Evolutionary conservation across 2,329 filamentous ascomycete species (phyloP).

Genomic region (Fusarium avenaceum): DNA sequence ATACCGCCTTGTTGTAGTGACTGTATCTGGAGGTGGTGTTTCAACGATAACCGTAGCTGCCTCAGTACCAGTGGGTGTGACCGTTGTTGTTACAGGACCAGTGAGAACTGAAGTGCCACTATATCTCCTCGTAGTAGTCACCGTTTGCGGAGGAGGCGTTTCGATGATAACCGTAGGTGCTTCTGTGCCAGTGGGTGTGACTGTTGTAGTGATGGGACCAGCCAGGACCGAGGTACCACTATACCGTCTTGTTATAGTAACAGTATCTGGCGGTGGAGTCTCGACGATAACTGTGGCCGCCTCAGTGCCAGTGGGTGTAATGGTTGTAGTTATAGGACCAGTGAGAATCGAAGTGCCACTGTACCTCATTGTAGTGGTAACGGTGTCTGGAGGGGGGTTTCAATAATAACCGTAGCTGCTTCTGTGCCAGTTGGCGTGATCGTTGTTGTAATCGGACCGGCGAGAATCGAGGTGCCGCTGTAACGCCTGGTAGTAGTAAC

Average conservation of each 20-base stretch:
- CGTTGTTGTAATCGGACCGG: not conserved
- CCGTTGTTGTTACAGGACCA: constrained; percentile 1
- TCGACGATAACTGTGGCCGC: not conserved
- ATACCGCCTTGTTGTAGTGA: constrained; percentile 8
- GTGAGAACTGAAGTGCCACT: constrained; percentile 7
- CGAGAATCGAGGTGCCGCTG: constrained; percentile 1
- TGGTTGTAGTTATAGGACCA: not conserved
- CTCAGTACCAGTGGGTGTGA: constrained; percentile 5
- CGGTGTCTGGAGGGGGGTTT: not conserved
- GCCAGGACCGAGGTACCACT: constrained; percentile 7
- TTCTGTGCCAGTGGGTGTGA: constrained; percentile 3
- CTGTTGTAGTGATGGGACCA: not conserved
- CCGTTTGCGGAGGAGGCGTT: not conserved
- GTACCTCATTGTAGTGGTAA: constrained; percentile 7
- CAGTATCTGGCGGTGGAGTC: not conserved
- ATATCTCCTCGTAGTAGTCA: constrained; percentile 6
- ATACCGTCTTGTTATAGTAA: constrained; percentile 7
- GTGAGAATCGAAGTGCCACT: constrained; percentile 2
- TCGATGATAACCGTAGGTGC: constrained; percentile 1
- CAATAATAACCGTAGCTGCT: not conserved
- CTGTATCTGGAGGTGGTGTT: not conserved
- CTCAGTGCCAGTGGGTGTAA: not conserved
- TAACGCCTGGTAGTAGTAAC: constrained; percentile 9
- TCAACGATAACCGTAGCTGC: constrained; percentile 1
- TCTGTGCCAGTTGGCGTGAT: constrained; percentile 5